Evolutionary conservation across 1,139 yeast genomes (phyloP), one percentile per base, ranked within the genome.

Genomic region (Yamadazyma oceani): DNA sequence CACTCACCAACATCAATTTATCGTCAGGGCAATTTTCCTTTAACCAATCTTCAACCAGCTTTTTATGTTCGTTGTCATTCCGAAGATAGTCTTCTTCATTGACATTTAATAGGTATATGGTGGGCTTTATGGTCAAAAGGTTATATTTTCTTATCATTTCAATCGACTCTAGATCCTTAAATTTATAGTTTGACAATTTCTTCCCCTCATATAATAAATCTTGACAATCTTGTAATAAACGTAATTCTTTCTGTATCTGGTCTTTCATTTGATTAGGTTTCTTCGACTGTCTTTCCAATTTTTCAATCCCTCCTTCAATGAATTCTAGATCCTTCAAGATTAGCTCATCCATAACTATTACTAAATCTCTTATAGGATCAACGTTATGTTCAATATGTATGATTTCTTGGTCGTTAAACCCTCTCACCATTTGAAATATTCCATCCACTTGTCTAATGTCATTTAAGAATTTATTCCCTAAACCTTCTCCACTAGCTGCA

Each of bases 401-500:
- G 39, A 84, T 80, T 30, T 81, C 87, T n/a, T 77, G 82, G 51
- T 80, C 78, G 29, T 66, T 60, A 51, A 83, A 84, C 0, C 83
- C 88, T 42, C 92, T 60, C 0, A 83, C 83, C 26, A 84, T 75
- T 46, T 84, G 90, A 49, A 78, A 81, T 8, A 84, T 73, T 6
- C 89, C 89, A 60, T 84, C 92, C 9, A 83, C 90, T 45, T 75
- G 79, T 40, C 85, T 66, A 29, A 84, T 84, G 54, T 84, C 90
- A 39, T 78, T 75, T 45, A 84, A 64, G 50, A 84, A 84, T 49
- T 83, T 82, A 54, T 84, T 83, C 1, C 92, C 92, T 42, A 84
- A 62, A 0, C 92, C 92, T 49, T 80, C 85, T n/a, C 90, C 90
- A 37, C 73, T 72, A 2, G 85, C 73, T 1, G 90, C 89, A 49